Evolutionary conservation across 768 basidiomycete genomes (phyloP).

Genomic region (Coprinopsis sp.): DNA sequence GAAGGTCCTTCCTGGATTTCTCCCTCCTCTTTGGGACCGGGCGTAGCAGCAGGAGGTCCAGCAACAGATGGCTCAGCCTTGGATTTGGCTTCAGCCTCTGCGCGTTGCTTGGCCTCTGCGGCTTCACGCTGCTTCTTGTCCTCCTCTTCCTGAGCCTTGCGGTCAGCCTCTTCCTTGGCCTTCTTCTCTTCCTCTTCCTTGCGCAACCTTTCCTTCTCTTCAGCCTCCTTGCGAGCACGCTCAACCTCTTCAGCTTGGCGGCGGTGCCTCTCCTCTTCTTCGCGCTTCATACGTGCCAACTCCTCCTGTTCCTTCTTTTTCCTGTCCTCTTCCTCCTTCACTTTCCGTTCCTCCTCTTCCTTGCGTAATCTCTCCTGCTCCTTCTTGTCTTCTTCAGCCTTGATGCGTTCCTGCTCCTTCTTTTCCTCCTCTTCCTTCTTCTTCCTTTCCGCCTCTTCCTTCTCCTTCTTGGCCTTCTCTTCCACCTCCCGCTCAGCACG

Average conservation of each 20-base stretch:
- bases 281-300: conserved; percentile 30
- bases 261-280: conserved; percentile 37
- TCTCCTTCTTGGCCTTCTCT: conserved; percentile 37
- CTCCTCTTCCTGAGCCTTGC: conserved; percentile 37
- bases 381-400: conserved; percentile 25
- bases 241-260: conserved; percentile 28
- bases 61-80: no score
- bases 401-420: conserved; percentile 18
- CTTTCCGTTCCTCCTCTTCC: conserved; percentile 32
- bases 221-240: conserved; percentile 13
- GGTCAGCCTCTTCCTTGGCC: conserved; percentile 11
- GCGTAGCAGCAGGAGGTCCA: conserved; percentile 10
- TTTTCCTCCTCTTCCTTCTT: conserved; percentile 31
- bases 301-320: conserved; percentile 42
- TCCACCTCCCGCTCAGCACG: conserved; percentile 40
- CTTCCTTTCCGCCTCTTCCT: conserved; percentile 41
- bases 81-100: conserved; percentile 20
- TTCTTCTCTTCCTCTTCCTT: conserved; percentile 41
- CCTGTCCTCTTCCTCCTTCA: conserved; percentile 28
- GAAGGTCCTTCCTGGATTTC: conserved; percentile 42
- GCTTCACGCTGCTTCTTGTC: conserved; percentile 36
- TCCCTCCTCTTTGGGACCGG: conserved; percentile 20
- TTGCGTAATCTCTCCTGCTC: conserved; percentile 23
- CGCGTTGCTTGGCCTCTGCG: conserved; percentile 15
- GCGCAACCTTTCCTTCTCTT: conserved; percentile 26